These are phyloP conservation scores for Evernia prunastri DNA, from an alignment of 495 filamentous ascomycete genomes.

Conservation along the genomic window DNA sequence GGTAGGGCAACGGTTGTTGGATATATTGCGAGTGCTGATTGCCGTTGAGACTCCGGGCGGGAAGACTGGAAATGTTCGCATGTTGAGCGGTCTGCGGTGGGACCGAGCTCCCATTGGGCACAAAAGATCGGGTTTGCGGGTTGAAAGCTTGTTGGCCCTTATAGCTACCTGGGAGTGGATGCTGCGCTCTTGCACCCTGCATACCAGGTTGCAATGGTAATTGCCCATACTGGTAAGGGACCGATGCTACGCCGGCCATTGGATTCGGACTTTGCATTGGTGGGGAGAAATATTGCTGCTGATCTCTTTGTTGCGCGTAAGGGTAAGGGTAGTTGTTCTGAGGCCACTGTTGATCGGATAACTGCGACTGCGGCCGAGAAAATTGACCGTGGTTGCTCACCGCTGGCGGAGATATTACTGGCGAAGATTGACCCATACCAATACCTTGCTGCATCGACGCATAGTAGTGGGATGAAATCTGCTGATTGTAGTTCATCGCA, in stretches of 20 bases:
- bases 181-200: slow-evolving; percentile 54
- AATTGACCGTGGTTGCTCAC: slow-evolving; percentile 36
- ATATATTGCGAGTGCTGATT: slow-evolving; percentile 35
- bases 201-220: slow-evolving; percentile 64
- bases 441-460: slow-evolving; percentile 25
- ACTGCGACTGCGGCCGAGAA: slow-evolving; percentile 20
- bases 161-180: slow-evolving; percentile 76
- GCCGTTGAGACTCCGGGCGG: slow-evolving; percentile 34
- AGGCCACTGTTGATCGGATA: slow-evolving; percentile 23
- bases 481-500: slow-evolving; percentile 22
- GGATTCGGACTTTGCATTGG: slow-evolving; percentile 16
- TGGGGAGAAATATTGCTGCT: slow-evolving; percentile 19
- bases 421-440: slow-evolving; percentile 34
- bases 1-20: slow-evolving; percentile 36
- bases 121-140: slow-evolving; percentile 83
- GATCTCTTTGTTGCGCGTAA: slow-evolving; percentile 23
- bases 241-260: slow-evolving; percentile 4
- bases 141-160: slow-evolving; percentile 82
- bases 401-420: slow-evolving; percentile 40
- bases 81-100: slow-evolving; percentile 23
- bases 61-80: slow-evolving; percentile 25
- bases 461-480: slow-evolving; percentile 30
- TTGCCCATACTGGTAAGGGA: slow-evolving; percentile 68
- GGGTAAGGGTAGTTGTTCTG: slow-evolving; percentile 22
- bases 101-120: slow-evolving; percentile 42